Percentiles rank a stretch among this genome's conserved stretches.
These are phyloP conservation scores for Conticribra guillardii DNA, from an alignment of 108 stramenopile genomes.

Conservation along the genomic window DNA sequence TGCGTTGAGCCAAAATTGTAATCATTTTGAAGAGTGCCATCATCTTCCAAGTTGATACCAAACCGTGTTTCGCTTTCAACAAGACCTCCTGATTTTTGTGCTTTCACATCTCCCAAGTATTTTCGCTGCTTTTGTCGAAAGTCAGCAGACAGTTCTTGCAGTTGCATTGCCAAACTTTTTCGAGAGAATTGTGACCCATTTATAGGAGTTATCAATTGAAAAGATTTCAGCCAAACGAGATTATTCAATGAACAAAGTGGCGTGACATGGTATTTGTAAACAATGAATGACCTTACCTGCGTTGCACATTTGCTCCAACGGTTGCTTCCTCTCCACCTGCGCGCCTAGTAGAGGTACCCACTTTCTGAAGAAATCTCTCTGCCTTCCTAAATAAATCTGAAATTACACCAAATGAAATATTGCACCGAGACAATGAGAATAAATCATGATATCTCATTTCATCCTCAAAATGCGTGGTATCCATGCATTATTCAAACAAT, in stretches of 20 bases:
- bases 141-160: slow-evolving; percentile 88
- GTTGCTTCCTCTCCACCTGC: slow-evolving; percentile 88
- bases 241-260: no score
- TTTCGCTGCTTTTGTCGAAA: slow-evolving; percentile 96
- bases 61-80: slow-evolving; percentile 66
- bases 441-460: no score
- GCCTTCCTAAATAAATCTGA: slow-evolving; percentile 85
- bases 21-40: slow-evolving; percentile 54
- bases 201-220: no score
- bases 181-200: no score
- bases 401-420: neutral
- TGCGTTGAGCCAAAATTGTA: slow-evolving; percentile 71
- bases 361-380: slow-evolving; percentile 79
- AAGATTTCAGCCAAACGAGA: no score
- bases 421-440: neutral
- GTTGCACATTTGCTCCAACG: slow-evolving; percentile 88
- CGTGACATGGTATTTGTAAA: no score
- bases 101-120: slow-evolving; percentile 90
- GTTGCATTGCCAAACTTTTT: slow-evolving; percentile 90
- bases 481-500: no score
- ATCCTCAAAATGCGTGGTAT: no score
- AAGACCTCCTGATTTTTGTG: slow-evolving; percentile 87
- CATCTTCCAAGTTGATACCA: slow-evolving; percentile 76
- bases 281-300: slow-evolving; percentile 49
- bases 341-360: slow-evolving; percentile 76